A percentile compares a stretch with the other conserved stretches of the same genome.
Conservation (phyloP, 441 rosid species). For the Bocquillonia castaneifolia region DNA sequence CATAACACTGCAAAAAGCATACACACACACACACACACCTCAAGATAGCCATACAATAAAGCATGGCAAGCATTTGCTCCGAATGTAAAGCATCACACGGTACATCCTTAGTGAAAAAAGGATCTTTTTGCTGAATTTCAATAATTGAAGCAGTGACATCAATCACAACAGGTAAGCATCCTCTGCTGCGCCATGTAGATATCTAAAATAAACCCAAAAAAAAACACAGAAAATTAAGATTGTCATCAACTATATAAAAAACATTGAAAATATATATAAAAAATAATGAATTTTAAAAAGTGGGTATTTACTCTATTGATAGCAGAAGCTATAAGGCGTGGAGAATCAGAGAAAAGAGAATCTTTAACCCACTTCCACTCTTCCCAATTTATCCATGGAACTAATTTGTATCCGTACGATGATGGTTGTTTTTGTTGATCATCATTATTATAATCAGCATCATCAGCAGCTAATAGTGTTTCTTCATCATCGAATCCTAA, state of each 20-base stretch:
- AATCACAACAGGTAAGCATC: constrained; percentile 65
- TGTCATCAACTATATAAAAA: no score
- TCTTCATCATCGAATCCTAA: constrained; percentile 43
- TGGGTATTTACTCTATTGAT: constrained; percentile 51
- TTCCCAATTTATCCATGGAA: constrained; percentile 89
- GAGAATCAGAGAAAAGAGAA: constrained; percentile 73
- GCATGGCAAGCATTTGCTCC: constrained; percentile 77
- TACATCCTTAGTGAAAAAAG: constrained; percentile 46
- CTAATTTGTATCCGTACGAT: constrained; percentile 48
- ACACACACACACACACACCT: constrained; percentile 66
- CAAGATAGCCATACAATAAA: constrained; percentile 79
- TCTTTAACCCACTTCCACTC: constrained; percentile 89
- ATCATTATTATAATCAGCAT: constrained; percentile 25
- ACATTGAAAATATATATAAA: no score
- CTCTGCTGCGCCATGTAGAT: constrained; percentile 80
- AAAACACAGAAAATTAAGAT: background rate
- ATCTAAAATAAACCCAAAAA: constrained; percentile 35
- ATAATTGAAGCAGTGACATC: constrained; percentile 80
- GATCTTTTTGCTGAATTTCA: constrained; percentile 76
- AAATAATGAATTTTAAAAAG: background rate
- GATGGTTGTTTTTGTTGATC: constrained; percentile 25
- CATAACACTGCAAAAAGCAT: no score
- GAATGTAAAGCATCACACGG: constrained; percentile 47
- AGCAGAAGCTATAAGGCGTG: constrained; percentile 45
- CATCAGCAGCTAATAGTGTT: constrained; percentile 6